phyloP scores from a whole-genome alignment of 2,329 filamentous ascomycete genomes.

The Sclerotinia subarctica region DNA sequence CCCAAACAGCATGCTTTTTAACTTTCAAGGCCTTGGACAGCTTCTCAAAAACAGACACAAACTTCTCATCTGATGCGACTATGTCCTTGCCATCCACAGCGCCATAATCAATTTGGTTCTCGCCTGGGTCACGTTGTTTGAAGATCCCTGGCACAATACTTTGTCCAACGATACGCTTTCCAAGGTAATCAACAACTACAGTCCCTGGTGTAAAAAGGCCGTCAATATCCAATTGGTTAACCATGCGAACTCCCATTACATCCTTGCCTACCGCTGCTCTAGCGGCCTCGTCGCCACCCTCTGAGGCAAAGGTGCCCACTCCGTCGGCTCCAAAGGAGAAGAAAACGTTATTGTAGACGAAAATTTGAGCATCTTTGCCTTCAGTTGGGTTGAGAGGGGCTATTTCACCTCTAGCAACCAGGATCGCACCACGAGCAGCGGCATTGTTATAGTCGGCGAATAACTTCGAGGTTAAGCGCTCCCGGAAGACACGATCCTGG shows the following conservation, averaged over 20 bases:
- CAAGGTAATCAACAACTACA: slow-evolving; percentile 93
- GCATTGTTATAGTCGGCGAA: slow-evolving; percentile 98
- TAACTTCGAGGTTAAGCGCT: slow-evolving; percentile 89
- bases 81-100: slow-evolving; percentile 96
- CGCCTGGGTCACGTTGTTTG: slow-evolving; percentile 94
- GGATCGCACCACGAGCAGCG: slow-evolving; percentile 82
- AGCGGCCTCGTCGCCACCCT: slow-evolving; percentile 94
- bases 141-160: slow-evolving; percentile 99
- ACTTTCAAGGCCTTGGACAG: slow-evolving; percentile 86
- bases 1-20: slow-evolving; percentile 96
- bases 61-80: slow-evolving; percentile 85
- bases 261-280: slow-evolving; percentile 96
- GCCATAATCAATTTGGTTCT: slow-evolving; percentile 98
- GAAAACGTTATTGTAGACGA: slow-evolving; percentile 99
- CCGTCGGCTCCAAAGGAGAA: slow-evolving; percentile 98
- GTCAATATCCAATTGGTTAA: slow-evolving; percentile 95
- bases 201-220: slow-evolving; percentile 94
- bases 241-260: slow-evolving; percentile 86
- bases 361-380: slow-evolving; percentile 89
- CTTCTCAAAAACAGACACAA: slow-evolving; percentile 80
- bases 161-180: slow-evolving; percentile 94
- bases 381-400: slow-evolving; percentile 94
- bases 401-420: slow-evolving; percentile 90
- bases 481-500: slow-evolving; percentile 92
- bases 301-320: slow-evolving; percentile 92